A percentile compares a stretch with the other conserved stretches of the same genome.
phyloP scores from a whole-genome alignment of 208 protist species.

The Wallacemonas collosoma region DNA sequence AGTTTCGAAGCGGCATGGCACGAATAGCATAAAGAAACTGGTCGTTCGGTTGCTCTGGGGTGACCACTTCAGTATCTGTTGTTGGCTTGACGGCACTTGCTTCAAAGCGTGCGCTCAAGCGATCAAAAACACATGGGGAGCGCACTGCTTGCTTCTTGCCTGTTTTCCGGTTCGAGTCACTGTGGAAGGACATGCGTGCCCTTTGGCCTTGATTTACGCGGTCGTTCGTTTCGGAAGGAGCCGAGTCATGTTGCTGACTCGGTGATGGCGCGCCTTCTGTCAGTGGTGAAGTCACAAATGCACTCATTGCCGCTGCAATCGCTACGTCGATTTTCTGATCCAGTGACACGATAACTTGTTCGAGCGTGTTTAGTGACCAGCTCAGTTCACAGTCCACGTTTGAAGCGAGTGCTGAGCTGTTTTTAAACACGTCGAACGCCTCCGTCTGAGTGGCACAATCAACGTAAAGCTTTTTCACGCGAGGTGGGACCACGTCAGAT shows the following conservation, averaged over 20 bases:
- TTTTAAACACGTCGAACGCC: too few relatives aligned
- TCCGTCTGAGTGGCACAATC: not conserved
- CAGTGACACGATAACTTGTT: not conserved
- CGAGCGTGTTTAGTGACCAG: not conserved
- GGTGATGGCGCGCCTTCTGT: too few relatives aligned
- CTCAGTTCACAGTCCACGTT: not conserved
- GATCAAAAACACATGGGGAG: not conserved
- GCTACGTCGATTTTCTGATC: not conserved
- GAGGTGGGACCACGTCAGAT: not conserved
- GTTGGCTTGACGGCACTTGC: not conserved
- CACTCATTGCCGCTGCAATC: not conserved
- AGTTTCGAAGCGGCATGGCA: slow-evolving; percentile 8
- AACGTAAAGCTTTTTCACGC: not conserved
- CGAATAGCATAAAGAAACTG: slow-evolving; percentile 7
- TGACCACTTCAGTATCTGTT: not conserved
- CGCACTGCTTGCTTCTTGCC: too few relatives aligned
- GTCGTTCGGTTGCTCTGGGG: not conserved
- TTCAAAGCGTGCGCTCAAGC: too few relatives aligned
- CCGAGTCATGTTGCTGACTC: too few relatives aligned
- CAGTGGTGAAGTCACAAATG: not conserved
- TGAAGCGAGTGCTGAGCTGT: too few relatives aligned
- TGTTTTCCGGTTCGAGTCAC: too few relatives aligned
- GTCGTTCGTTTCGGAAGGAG: too few relatives aligned
- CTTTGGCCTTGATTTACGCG: too few relatives aligned
- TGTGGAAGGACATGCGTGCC: too few relatives aligned